Base-by-base conservation (phyloP, 164 flowering plant genomes). In the Protea cynaroides region DNA sequence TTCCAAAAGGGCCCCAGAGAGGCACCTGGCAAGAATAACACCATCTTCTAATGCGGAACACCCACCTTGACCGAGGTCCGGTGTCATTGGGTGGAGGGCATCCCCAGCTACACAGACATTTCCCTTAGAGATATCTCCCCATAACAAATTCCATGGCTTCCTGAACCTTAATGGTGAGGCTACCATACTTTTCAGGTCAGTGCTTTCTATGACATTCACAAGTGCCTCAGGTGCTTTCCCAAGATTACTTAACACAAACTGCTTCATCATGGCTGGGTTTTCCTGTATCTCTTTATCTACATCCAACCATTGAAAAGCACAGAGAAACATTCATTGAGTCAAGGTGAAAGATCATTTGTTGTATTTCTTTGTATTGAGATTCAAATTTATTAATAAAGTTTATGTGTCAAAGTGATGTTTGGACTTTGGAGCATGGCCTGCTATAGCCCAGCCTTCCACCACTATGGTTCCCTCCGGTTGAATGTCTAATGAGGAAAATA, bases 11-110 rank as follows among this genome's bases (percentile, higher is more conserved):
- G 80, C 86, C 46, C 75, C 73, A 1, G 60, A 81, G 19, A 83
- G 73, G 61, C 87, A 81, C 43, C 81, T 72, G 0, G 83, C 81
- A 15, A 83, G 49, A n/a, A 76, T 73, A 37, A 83, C 66, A 10
- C 72, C 81, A 50, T 81, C 87, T 70, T 83, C 87, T 44, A 83
- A 53, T 19, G 87, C 80, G 0, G 74, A 34, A 56, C 87, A 77
- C 6, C 71, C 84, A 0, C 87, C 87, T 70, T 83, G 84, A 55
- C 79, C 87, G 1, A 81, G 37, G 55, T 83, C 83, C 78, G 76
- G 62, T 74, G 84, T 25, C 72, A 55, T 3, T 82, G 82, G 56
- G 76, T 82, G 12, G 75, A 84, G n/a, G 75, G 82, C 83, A 80
- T 81, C 25, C 1, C 87, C 87, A 0, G 81, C 81, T 14, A 81